Conservation (phyloP, 192 early-diverging fungal species). For the Linnemannia hyalina region DNA sequence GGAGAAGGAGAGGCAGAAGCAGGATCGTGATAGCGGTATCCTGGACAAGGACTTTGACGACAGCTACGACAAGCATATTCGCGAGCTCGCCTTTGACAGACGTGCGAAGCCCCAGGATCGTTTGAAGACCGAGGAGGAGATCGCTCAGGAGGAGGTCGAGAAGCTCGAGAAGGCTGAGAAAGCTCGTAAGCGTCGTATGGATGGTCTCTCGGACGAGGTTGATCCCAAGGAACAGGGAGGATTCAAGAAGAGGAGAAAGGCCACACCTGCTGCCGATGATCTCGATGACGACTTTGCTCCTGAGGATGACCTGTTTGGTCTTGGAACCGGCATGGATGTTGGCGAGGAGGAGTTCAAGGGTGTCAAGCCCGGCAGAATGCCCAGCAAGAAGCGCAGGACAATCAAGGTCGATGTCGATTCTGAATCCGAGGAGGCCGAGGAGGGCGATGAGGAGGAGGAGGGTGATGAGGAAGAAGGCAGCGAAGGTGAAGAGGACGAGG, state of each 20-base stretch:
- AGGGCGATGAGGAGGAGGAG: conserved; percentile 55
- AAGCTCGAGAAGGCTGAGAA: conserved; percentile 90
- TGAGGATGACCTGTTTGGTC: conserved; percentile 61
- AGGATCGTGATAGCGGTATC: conserved; percentile 41
- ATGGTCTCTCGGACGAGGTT: conserved; percentile 78
- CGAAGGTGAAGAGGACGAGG: conserved; percentile 35
- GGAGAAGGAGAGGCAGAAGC: conserved; percentile 50
- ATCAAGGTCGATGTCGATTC: conserved; percentile 51
- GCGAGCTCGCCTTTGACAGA: conserved; percentile 86
- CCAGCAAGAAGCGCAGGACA: conserved; percentile 48
- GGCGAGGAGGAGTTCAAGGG: conserved; percentile 55
- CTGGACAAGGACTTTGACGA: conserved; percentile 64
- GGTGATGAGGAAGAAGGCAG: conserved; percentile 27
- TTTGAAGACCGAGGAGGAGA: conserved; percentile 94
- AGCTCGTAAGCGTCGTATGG: conserved; percentile 85
- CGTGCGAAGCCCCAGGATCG: conserved; percentile 92
- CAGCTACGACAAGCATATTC: conserved; percentile 88
- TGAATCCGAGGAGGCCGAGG: conserved; percentile 52
- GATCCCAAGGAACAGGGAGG: conserved; percentile 67
- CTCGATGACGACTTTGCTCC: conserved; percentile 76
- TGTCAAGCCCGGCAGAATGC: conserved; percentile 48
- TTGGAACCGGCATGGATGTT: conserved; percentile 57
- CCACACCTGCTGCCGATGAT: conserved; percentile 74
- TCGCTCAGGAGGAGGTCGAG: conserved; percentile 85
- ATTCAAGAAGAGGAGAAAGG: conserved; percentile 64